Evolutionary conservation across 2,329 filamentous ascomycete genomes (phyloP).

Genomic region (Berkeleyomyces rouxiae): DNA sequence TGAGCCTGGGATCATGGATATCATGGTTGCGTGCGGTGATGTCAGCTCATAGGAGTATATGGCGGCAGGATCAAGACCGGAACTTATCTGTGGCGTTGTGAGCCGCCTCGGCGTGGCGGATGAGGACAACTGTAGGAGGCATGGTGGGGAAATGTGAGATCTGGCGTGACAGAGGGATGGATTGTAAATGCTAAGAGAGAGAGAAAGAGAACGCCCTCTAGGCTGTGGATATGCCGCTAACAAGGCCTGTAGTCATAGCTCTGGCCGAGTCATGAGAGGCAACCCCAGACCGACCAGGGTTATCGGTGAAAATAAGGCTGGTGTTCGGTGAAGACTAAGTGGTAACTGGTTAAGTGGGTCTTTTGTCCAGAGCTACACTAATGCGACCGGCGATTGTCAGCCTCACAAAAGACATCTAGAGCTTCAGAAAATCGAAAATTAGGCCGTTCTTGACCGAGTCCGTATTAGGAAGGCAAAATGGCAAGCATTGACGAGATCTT

Average conservation of each 20-base stretch:
- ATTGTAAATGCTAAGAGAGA: background rate
- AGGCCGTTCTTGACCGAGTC: no score
- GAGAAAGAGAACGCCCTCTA: background rate
- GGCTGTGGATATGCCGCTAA: no score
- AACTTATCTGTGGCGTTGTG: slow-evolving; percentile 38
- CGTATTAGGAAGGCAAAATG: slow-evolving; percentile 23
- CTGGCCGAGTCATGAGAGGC: background rate
- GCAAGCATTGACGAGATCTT: slow-evolving; percentile 43
- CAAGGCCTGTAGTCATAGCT: background rate
- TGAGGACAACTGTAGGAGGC: slow-evolving; percentile 53
- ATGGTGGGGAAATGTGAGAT: slow-evolving; percentile 20
- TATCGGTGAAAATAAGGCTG: slow-evolving; percentile 2
- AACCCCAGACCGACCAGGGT: background rate
- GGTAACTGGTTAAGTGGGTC: background rate
- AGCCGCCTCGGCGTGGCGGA: slow-evolving; percentile 70
- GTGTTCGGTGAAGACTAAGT: background rate
- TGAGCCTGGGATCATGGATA: slow-evolving; percentile 35
- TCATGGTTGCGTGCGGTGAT: slow-evolving; percentile 26
- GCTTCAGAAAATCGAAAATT: background rate
- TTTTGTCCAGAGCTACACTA: background rate
- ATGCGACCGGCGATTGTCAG: background rate
- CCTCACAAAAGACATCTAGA: background rate
- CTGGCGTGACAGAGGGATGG: background rate
- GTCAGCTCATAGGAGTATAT: slow-evolving; percentile 8
- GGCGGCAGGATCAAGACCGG: slow-evolving; percentile 8